Evolutionary conservation across 1,284 basidiomycete species (phyloP).

Genomic region (Sporisorium scitamineum): DNA sequence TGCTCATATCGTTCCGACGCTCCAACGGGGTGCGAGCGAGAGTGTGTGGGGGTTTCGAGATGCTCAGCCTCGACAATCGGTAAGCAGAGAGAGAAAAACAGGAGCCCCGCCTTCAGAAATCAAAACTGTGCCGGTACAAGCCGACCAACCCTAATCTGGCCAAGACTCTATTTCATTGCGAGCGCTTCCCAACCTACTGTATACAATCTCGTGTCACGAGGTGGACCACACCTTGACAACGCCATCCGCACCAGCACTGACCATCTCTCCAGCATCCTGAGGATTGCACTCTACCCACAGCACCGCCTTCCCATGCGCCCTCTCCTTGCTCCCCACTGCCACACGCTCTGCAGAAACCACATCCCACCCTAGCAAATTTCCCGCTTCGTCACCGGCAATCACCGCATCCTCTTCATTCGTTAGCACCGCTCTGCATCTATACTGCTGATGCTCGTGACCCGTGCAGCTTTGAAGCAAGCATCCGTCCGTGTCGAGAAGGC

Average conservation of each 20-base stretch:
- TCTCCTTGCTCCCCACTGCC: constrained; percentile 72
- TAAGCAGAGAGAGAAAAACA: not conserved
- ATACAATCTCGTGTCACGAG: not conserved
- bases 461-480: constrained; percentile 85
- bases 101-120: not conserved
- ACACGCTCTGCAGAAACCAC: constrained; percentile 72
- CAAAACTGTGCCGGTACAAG: not conserved
- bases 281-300: constrained; percentile 89
- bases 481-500: constrained; percentile 89
- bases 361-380: constrained; percentile 90
- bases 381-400: constrained; percentile 88
- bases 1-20: not conserved
- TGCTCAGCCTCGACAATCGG: not conserved
- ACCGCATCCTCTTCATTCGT: constrained; percentile 81
- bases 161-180: not conserved
- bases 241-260: constrained; percentile 82
- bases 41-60: not conserved
- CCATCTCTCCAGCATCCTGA: constrained; percentile 74
- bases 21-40: not conserved
- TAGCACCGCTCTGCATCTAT: constrained; percentile 85
- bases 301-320: constrained; percentile 83
- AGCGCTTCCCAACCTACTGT: not conserved
- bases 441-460: constrained; percentile 80
- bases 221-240: constrained; percentile 60
- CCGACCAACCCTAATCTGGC: not conserved